Percentiles rank a stretch among this genome's conserved stretches.
These are phyloP conservation scores for Aspergillus ustus DNA, from an alignment of 2,329 filamentous ascomycete species.

Conservation along the genomic window DNA sequence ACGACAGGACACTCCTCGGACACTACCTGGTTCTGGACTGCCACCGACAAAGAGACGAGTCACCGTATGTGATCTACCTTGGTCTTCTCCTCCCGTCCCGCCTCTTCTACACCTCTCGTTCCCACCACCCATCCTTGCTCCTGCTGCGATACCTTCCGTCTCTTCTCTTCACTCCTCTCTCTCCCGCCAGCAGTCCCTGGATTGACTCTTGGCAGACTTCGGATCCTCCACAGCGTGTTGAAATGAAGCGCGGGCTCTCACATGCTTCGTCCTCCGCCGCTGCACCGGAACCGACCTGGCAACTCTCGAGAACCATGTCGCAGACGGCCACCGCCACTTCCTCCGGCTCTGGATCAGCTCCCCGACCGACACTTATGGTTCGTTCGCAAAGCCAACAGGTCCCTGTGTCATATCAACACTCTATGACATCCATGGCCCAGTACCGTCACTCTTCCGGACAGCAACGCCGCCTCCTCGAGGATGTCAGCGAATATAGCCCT, in stretches of 20 bases:
- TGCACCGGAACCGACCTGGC: slow-evolving; percentile 28
- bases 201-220: slow-evolving; percentile 50
- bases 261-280: slow-evolving; percentile 36
- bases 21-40: slow-evolving; percentile 43
- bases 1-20: slow-evolving; percentile 48
- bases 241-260: slow-evolving; percentile 37
- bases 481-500: slow-evolving; percentile 49
- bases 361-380: slow-evolving; percentile 41
- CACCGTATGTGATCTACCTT: slow-evolving; percentile 51
- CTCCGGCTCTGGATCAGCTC: slow-evolving; percentile 32
- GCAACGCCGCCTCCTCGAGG: slow-evolving; percentile 35
- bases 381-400: slow-evolving; percentile 46
- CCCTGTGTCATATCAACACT: slow-evolving; percentile 37
- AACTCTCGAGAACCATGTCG: slow-evolving; percentile 33
- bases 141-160: slow-evolving; percentile 25
- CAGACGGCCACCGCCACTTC: slow-evolving; percentile 31
- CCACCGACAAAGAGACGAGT: slow-evolving; percentile 50
- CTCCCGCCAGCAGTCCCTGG: slow-evolving; percentile 39
- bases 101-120: slow-evolving; percentile 28
- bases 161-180: slow-evolving; percentile 24
- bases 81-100: slow-evolving; percentile 41
- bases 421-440: slow-evolving; percentile 30
- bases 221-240: slow-evolving; percentile 39
- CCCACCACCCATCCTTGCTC: slow-evolving; percentile 30
- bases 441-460: slow-evolving; percentile 40